phyloP scores from a whole-genome alignment of 1,284 basidiomycete species.

The Prillingera fragicola region DNA sequence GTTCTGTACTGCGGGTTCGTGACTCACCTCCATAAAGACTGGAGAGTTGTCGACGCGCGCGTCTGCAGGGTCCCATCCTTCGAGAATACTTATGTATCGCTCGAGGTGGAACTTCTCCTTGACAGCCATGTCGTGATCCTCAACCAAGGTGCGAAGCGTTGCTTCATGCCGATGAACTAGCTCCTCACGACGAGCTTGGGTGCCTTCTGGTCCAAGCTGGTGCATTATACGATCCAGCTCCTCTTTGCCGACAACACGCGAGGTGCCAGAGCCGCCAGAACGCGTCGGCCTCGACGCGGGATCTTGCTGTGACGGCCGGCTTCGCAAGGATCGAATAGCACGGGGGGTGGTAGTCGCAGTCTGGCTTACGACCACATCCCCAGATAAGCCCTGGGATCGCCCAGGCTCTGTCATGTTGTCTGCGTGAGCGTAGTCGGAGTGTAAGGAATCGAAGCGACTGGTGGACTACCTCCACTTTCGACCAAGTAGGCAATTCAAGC shows the following conservation, averaged over 20 bases:
- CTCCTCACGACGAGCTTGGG: conserved; percentile 40
- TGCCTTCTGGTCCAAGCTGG: conserved; percentile 25
- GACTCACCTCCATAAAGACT: conserved; percentile 66
- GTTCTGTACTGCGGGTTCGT: conserved; percentile 1
- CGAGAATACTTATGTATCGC: conserved; percentile 64
- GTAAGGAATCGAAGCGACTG: too few species aligned
- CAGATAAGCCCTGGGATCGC: too few species aligned
- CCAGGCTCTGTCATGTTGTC: too few species aligned
- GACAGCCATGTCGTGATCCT: conserved; percentile 69
- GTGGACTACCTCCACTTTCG: conserved; percentile 20
- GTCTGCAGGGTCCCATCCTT: conserved; percentile 63
- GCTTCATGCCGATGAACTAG: conserved; percentile 58
- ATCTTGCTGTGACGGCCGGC: neutral
- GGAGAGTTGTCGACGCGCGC: conserved; percentile 67
- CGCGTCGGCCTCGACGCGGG: neutral
- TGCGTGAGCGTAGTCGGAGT: too few species aligned
- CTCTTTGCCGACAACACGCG: conserved; percentile 16
- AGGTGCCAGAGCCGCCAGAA: neutral
- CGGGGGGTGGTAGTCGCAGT: too few species aligned
- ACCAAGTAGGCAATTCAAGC: neutral
- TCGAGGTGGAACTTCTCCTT: conserved; percentile 82
- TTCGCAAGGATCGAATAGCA: too few species aligned
- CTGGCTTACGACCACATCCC: too few species aligned
- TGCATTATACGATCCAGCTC: conserved; percentile 24
- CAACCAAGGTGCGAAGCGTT: conserved; percentile 58